Conservation (phyloP, 2,329 filamentous ascomycete genomes). For the Fusarium napiforme region DNA sequence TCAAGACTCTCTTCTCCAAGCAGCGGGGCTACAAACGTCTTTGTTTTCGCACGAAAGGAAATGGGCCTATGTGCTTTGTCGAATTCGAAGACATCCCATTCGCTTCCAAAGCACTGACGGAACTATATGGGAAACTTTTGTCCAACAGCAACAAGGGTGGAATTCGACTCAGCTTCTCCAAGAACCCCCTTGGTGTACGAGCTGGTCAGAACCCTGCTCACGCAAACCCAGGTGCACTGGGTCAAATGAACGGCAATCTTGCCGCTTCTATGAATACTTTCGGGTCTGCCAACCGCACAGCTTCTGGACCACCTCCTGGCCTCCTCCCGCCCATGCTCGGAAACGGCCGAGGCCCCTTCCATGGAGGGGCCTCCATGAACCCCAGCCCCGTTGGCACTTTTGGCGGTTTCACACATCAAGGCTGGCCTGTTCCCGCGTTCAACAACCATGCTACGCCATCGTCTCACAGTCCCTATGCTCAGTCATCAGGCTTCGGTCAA, state of each 20-base stretch:
- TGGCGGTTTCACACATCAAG: slow-evolving; percentile 31
- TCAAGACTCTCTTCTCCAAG: slow-evolving; percentile 92
- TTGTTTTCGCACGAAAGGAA: slow-evolving; percentile 93
- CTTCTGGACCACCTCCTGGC: slow-evolving; percentile 89
- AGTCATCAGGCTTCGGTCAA: slow-evolving; percentile 41
- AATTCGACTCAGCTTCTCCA: slow-evolving; percentile 95
- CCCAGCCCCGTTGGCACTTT: slow-evolving; percentile 34
- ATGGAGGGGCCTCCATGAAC: slow-evolving; percentile 36
- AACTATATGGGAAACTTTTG: slow-evolving; percentile 86
- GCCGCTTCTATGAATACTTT: slow-evolving; percentile 66
- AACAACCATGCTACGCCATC: slow-evolving; percentile 20
- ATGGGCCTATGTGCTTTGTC: slow-evolving; percentile 98
- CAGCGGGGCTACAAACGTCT: slow-evolving; percentile 95
- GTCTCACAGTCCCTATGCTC: slow-evolving; percentile 31
- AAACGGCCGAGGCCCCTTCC: slow-evolving; percentile 41
- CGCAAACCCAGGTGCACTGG: slow-evolving; percentile 54
- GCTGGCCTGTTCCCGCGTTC: slow-evolving; percentile 41
- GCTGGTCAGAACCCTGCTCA: slow-evolving; percentile 72
- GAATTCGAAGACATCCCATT: slow-evolving; percentile 95
- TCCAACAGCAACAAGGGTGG: slow-evolving; percentile 95
- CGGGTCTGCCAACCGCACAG: slow-evolving; percentile 77
- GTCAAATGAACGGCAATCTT: slow-evolving; percentile 69
- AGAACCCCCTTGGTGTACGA: slow-evolving; percentile 93
- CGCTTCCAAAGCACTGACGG: slow-evolving; percentile 89
- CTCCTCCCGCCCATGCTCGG: slow-evolving; percentile 77